Evolutionary conservation across 306 rosid genomes (phyloP), one percentile per base, ranked within the genome.

Genomic region (Gillenia trifoliata): DNA sequence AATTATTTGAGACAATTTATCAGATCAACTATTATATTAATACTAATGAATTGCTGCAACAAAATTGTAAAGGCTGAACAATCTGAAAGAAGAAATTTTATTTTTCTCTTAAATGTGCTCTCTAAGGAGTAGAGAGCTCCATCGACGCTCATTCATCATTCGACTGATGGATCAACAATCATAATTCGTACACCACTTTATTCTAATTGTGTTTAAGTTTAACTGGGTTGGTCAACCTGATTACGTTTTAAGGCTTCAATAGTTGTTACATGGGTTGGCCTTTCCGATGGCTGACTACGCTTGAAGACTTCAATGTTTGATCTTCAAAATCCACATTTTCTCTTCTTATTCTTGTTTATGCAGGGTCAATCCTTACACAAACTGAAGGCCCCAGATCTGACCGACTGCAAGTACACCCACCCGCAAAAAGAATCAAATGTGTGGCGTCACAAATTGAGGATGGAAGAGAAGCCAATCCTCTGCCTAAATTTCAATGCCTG

Each of bases 191-290:
- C 71, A 40, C 50, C 71, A 41, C 33, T 11, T 22, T 3, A 41
- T 40, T n/a, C 34, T 8, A 2, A 22, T 66, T 30, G 6, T 23
- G 11, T 5, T 66, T 66, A 12, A 41, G 34, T 66, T 41, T 47
- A 66, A 26, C 54, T 40, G 71, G 49, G 71, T 40, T 66, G 34
- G 34, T 66, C 54, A 66, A 41, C 54, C 55, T n/a, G 45, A 33
- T 64, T 64, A 11, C n/a, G 11, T 41, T 38, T 23, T 49, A 65
- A 11, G 43, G 26, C 26, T 64, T 64, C 29, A 34, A 36, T 6
- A 34, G 17, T 3, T 10, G 49, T 62, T 62, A 30, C 5, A 8
- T 30, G 20, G 9, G 66, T 62, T 16, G 66, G 38, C 26, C 40
- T 62, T 29, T 36, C 41, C 25, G 19, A 19, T 62, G 25, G 41